A percentile compares a stretch with the other conserved stretches of the same genome.
These are phyloP conservation scores for Candida freyschussii DNA, from an alignment of 1,139 yeast species.

Conservation along the genomic window DNA sequence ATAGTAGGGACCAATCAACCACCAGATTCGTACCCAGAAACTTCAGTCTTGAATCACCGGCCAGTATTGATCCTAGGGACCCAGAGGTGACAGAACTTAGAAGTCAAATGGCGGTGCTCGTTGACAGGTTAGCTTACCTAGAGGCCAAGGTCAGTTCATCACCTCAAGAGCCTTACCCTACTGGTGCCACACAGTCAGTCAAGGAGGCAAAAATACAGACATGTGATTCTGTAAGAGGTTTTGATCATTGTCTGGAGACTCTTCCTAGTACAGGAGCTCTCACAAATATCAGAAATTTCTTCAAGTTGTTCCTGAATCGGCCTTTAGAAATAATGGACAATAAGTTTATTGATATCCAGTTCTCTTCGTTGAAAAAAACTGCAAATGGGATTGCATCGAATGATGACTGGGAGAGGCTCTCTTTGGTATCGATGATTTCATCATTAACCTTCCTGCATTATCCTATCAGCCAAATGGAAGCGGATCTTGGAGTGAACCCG, in stretches of 20 bases:
- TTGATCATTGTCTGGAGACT: slow-evolving; percentile 3
- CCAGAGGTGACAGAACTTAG: slow-evolving; percentile 12
- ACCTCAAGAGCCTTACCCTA: neutral
- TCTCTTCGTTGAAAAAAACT: slow-evolving; percentile 2
- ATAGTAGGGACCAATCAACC: too few relatives aligned
- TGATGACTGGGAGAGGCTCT: slow-evolving; percentile 18
- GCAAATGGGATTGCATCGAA: neutral
- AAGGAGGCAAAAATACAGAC: too few relatives aligned
- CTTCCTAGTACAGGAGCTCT: slow-evolving; percentile 8
- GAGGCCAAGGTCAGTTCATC: slow-evolving; percentile 11
- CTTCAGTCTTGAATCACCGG: slow-evolving; percentile 1
- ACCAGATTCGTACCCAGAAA: slow-evolving; percentile 10
- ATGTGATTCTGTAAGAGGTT: too few relatives aligned
- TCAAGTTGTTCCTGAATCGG: slow-evolving; percentile 11
- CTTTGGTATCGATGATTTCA: slow-evolving; percentile 15
- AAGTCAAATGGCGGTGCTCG: slow-evolving; percentile 10
- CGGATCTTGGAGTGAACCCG: slow-evolving; percentile 7
- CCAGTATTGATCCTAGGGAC: slow-evolving; percentile 1
- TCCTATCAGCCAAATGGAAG: slow-evolving; percentile 8
- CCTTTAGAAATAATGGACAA: slow-evolving; percentile 16
- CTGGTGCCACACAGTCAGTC: slow-evolving; percentile 1
- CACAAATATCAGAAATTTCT: slow-evolving; percentile 6
- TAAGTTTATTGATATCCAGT: slow-evolving; percentile 6
- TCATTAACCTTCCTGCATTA: slow-evolving; percentile 16
- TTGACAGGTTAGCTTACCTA: slow-evolving; percentile 13